phyloP scores from a whole-genome alignment of 805 yeast genomes.

The Candida sithepensis region DNA sequence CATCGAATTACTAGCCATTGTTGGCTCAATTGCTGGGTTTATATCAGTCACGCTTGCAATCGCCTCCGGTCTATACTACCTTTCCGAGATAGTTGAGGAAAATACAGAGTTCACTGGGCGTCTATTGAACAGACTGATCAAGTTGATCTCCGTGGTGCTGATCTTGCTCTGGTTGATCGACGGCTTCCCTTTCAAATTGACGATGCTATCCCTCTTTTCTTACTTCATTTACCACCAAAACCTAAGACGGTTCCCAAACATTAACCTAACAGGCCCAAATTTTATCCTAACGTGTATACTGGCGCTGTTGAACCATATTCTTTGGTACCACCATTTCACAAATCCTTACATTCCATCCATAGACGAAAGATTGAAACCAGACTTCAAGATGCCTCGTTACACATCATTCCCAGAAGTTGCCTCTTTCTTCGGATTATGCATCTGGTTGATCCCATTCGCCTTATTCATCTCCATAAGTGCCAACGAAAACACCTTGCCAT shows the following conservation, averaged over 20 bases:
- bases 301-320: constrained; percentile 75
- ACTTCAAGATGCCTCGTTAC: constrained; percentile 59
- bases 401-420: constrained; percentile 88
- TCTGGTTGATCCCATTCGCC: constrained; percentile 94
- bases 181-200: constrained; percentile 69
- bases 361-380: constrained; percentile 52
- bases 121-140: constrained; percentile 60
- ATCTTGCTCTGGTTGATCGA: constrained; percentile 66
- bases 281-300: constrained; percentile 69
- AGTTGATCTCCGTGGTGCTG: constrained; percentile 51
- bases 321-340: constrained; percentile 87
- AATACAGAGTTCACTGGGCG: constrained; percentile 82
- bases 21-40: constrained; percentile 62
- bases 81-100: constrained; percentile 91
- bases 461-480: constrained; percentile 90
- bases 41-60: constrained; percentile 51
- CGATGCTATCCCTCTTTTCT: constrained; percentile 64
- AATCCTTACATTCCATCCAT: constrained; percentile 70
- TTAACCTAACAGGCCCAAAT: constrained; percentile 64
- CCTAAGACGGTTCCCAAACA: constrained; percentile 78
- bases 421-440: constrained; percentile 89
- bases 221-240: constrained; percentile 75
- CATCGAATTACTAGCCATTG: constrained; percentile 52
- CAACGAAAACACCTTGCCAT: constrained; percentile 82
- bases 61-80: constrained; percentile 90